Base-by-base conservation (phyloP, 257 asterid genomes). In the Nicotiana paniculata region DNA sequence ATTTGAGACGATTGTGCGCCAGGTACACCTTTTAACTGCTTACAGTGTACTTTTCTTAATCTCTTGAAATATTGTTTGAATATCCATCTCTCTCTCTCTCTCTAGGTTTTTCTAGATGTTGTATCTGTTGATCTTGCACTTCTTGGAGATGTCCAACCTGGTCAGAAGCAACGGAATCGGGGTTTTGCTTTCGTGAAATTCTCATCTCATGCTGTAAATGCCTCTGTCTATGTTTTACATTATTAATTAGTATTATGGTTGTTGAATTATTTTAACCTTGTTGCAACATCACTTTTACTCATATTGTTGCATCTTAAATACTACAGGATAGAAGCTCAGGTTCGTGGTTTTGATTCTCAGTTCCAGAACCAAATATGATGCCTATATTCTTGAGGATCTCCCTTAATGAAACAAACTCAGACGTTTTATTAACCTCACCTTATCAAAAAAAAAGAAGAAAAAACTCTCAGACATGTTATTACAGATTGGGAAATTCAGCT, bases 161-260 rank as follows among this genome's bases (percentile, higher is more conserved):
- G 91, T 81, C 91, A 86, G 88, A 95, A 90, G 88, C 92, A 84
- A 66, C 90, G 77, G 57, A 95, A 92, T 86, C 98, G 99, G 75
- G 99, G 99, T 76, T 95, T 93, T 88, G 98, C 90, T 77, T 95
- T 93, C 82, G 97, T 95, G 85, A 93, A 89, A 84, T 95, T 95
- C 87, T 82, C 91, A 80, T 91, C 97, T 83, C 97, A 93, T 85
- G 93, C 97, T 84, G 99, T 93, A 83, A 92, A 96, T 87, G 80
- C 33, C 63, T 70, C 86, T 86, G 81, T 80, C 77, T 82, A 32
- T 80, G 69, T 77, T 54, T 55, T 46, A 48, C 46, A 48, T 70
- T 79, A 57, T 61, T 85, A 79, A 61, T 76, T 80, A 77, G n/a
- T 79, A 32, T 79, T 79, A 24, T 83, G 12, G 16, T 12, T 37